Evolutionary conservation across 192 early-diverging fungal species (phyloP).

Genomic region (Coemansia sp.): DNA sequence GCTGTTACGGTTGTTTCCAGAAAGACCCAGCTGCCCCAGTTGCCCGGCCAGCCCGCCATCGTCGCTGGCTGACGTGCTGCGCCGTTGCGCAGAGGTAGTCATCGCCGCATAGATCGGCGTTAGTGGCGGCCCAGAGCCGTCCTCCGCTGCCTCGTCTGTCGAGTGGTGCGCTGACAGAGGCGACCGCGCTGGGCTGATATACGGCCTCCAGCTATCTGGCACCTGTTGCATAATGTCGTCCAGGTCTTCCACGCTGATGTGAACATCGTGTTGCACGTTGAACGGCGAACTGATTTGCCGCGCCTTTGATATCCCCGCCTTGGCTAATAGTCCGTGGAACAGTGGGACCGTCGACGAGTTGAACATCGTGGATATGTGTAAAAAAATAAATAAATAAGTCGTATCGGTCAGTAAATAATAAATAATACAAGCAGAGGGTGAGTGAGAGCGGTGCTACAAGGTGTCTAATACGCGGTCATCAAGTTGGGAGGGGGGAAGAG

Average conservation of each 20-base stretch:
- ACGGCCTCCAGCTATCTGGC: conserved; percentile 46
- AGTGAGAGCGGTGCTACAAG: not conserved
- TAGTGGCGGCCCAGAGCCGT: conserved; percentile 13
- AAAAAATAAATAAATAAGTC: not conserved
- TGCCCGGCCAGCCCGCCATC: conserved; percentile 24
- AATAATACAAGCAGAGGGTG: conserved; percentile 6
- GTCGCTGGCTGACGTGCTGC: conserved; percentile 28
- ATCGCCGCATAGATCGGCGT: conserved; percentile 52
- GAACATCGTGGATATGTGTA: conserved; percentile 26
- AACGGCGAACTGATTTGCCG: conserved; percentile 56
- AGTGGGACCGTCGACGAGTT: conserved; percentile 38
- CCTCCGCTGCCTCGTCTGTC: conserved; percentile 12
- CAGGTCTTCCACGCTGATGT: conserved; percentile 59
- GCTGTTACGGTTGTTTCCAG: conserved; percentile 11
- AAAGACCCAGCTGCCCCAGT: conserved; percentile 14
- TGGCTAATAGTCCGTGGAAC: conserved; percentile 52
- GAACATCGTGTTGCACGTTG: conserved; percentile 58
- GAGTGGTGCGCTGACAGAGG: conserved; percentile 30
- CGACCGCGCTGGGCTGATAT: conserved; percentile 43
- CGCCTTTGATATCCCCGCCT: conserved; percentile 45
- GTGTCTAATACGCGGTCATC: not conserved
- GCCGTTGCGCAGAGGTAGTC: conserved; percentile 24
- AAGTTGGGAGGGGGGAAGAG: not conserved
- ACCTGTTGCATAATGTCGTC: conserved; percentile 55
- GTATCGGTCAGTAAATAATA: not conserved